A percentile compares a stretch with the other conserved stretches of the same genome.
These are phyloP conservation scores for Rhizophlyctis rosea DNA, from an alignment of 192 early-diverging fungal species.

Conservation along the genomic window DNA sequence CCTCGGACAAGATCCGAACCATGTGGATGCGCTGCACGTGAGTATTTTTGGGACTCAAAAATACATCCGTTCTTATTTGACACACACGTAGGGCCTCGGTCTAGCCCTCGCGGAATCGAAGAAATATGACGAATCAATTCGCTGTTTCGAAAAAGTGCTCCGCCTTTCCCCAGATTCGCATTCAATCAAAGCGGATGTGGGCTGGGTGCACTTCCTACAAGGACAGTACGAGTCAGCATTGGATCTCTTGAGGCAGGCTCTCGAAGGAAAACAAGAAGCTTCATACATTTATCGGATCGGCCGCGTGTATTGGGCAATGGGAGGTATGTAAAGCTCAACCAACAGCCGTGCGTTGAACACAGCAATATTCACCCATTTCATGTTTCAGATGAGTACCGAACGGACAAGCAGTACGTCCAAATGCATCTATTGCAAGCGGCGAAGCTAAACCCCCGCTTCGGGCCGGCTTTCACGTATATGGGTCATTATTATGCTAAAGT, in stretches of 20 bases:
- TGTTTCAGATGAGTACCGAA: constrained; percentile 43
- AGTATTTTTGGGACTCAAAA: not conserved
- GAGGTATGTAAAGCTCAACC: constrained; percentile 40
- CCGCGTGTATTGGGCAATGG: constrained; percentile 72
- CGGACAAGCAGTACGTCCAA: constrained; percentile 63
- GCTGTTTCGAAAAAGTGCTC: constrained; percentile 54
- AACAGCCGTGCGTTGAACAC: not conserved
- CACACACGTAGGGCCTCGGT: constrained; percentile 64
- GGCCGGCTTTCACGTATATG: constrained; percentile 71
- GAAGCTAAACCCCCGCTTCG: constrained; percentile 58
- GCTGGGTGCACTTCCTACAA: constrained; percentile 55
- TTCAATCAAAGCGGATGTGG: constrained; percentile 65
- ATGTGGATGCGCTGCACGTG: constrained; percentile 8
- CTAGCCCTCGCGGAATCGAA: constrained; percentile 50
- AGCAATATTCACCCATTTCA: not conserved
- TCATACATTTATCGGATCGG: constrained; percentile 65
- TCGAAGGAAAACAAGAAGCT: constrained; percentile 31
- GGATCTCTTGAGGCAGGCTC: constrained; percentile 34
- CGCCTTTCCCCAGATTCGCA: constrained; percentile 41
- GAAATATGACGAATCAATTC: constrained; percentile 53
- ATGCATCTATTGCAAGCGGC: constrained; percentile 67
- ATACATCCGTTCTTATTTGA: not conserved
- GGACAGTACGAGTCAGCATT: constrained; percentile 54
- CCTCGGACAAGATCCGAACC: constrained; percentile 15
- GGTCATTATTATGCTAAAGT: constrained; percentile 77